A percentile compares a stretch with the other conserved stretches of the same genome.
These are phyloP conservation scores for Cryptococcus neoformans DNA, from an alignment of 1,284 basidiomycete species.

Conservation along the genomic window DNA sequence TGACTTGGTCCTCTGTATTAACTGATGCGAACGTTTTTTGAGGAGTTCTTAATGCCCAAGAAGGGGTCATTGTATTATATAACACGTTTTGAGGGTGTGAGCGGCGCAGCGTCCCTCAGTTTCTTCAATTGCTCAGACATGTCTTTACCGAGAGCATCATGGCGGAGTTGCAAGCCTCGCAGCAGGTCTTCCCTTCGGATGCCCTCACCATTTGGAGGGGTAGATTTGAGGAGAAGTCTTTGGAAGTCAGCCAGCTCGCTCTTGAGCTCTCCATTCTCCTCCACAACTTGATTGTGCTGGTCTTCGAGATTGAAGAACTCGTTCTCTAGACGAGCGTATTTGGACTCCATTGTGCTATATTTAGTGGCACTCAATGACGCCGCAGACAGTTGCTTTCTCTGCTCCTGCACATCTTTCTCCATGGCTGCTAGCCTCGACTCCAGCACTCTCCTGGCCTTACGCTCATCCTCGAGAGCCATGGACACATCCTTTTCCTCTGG, in stretches of 20 bases:
- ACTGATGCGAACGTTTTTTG: no score
- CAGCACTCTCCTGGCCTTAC: conserved; percentile 26
- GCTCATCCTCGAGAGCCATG: conserved; percentile 35
- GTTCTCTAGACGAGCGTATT: conserved; percentile 27
- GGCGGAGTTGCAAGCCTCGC: conserved; percentile 40
- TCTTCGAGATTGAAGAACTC: conserved; percentile 31
- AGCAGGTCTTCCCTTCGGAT: conserved; percentile 35
- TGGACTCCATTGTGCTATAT: conserved; percentile 16
- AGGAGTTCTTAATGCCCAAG: no score
- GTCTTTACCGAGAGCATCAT: conserved; percentile 43
- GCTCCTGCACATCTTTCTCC: conserved; percentile 42
- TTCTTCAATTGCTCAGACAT: conserved; percentile 43
- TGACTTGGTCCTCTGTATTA: no score
- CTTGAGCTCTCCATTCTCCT: conserved; percentile 29
- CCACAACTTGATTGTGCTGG: conserved; percentile 19
- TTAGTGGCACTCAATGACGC: conserved; percentile 9
- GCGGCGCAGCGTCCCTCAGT: conserved; percentile 27
- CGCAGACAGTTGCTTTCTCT: conserved; percentile 31
- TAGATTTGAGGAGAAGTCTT: conserved; percentile 6
- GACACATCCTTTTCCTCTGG: conserved; percentile 31
- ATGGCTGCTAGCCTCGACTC: conserved; percentile 33
- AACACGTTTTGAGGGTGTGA: conserved; percentile 25
- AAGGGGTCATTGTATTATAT: neutral
- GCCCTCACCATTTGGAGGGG: conserved; percentile 10
- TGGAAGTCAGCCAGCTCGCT: conserved; percentile 23